Evolutionary conservation across 352 stramenopile species (phyloP), one percentile per base, ranked within the genome.

Genomic region (Globisporangium irregulare): DNA sequence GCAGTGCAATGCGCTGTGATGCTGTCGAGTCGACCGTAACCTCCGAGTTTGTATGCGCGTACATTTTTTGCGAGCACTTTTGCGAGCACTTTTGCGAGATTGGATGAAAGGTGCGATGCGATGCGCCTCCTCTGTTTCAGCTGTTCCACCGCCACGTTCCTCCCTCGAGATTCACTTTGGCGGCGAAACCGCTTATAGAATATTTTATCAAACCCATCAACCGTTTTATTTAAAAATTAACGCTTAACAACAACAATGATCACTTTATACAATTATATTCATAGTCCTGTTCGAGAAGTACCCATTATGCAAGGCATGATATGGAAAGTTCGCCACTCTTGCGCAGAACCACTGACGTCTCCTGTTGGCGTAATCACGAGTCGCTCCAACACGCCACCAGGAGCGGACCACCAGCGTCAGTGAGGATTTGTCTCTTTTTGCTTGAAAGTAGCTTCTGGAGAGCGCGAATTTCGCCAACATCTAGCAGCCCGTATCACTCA

Each of bases 111-210:
- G 36, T 32, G 29, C 29, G 29, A 43, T 43, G 36, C 36, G 36
- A 43, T 14, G 54, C 22, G 54, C 22, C 54, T 7, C 54, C 36
- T 24, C 27, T 59, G 54, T 59, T 32, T 59, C 54, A 59, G 54
- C 54, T 59, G 54, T 59, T 59, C 54, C 54, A 25, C 27, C 54
- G 54, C 27, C 54, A 59, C 54, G 54, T 59, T 59, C 54, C 53
- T 57, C 22, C 22, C 2, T 20, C 22, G 25, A 59, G 54, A 59
- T 59, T 59, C 54, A 14, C 54, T n/a, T n/a, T 10, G 36, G 10
- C 12, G 36, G 22, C 3, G 20, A 27, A 20, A 24, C 4, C 10
- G 0, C 15, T 34, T 8, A 57, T 38, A 38, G 14, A 2, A 14
- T 58, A 4, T 1, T 29, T 4, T 7, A 32, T 32, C 29, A 32